phyloP scores from a whole-genome alignment of 805 yeast genomes.

The Candida germanica region DNA sequence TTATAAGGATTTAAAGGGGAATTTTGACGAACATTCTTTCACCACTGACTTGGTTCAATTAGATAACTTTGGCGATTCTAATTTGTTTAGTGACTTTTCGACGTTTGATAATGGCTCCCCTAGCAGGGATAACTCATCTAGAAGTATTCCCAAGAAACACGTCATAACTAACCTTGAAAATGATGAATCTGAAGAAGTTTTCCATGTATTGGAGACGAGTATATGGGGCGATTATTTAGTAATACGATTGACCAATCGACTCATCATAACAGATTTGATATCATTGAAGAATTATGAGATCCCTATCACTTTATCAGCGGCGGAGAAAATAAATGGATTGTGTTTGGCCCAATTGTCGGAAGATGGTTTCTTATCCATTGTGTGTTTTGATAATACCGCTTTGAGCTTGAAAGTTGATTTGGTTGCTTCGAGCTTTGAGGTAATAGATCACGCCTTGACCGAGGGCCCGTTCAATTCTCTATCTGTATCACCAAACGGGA shows the following conservation, averaged over 20 bases:
- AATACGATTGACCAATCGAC: slow-evolving; percentile 34
- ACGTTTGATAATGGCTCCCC: not conserved
- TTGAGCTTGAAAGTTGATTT: slow-evolving; percentile 24
- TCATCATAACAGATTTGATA: slow-evolving; percentile 36
- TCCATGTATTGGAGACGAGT: slow-evolving; percentile 14
- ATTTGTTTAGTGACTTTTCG: not conserved
- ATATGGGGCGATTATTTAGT: slow-evolving; percentile 12
- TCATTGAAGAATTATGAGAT: slow-evolving; percentile 38
- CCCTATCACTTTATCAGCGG: slow-evolving; percentile 23
- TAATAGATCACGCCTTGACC: slow-evolving; percentile 37
- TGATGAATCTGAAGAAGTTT: slow-evolving; percentile 27
- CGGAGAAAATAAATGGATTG: slow-evolving; percentile 21
- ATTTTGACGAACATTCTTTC: slow-evolving; percentile 51
- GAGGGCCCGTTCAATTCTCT: slow-evolving; percentile 49
- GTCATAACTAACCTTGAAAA: slow-evolving; percentile 34
- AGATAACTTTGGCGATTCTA: slow-evolving; percentile 14
- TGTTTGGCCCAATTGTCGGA: slow-evolving; percentile 5
- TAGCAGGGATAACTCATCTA: not conserved
- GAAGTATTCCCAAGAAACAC: not conserved
- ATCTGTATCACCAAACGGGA: slow-evolving; percentile 51
- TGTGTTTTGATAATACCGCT: slow-evolving; percentile 27
- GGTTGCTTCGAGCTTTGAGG: slow-evolving; percentile 19
- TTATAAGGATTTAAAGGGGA: slow-evolving; percentile 65
- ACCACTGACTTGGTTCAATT: slow-evolving; percentile 18
- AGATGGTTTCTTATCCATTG: slow-evolving; percentile 18